These are phyloP conservation scores for Bipolaris victoriae DNA, from an alignment of 2,329 filamentous ascomycete species.

Conservation along the genomic window DNA sequence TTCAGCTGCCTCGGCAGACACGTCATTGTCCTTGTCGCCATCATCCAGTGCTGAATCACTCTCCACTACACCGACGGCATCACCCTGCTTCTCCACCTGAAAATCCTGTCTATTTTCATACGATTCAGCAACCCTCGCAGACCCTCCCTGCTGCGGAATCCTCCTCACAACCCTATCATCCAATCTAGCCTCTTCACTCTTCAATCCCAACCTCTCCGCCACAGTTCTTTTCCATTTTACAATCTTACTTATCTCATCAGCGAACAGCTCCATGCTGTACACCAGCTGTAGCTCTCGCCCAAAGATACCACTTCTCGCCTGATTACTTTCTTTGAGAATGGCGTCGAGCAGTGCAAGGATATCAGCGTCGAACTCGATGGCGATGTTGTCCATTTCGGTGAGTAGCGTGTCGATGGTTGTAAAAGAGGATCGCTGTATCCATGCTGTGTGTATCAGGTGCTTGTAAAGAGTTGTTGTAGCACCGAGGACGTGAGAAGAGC, in stretches of 20 bases:
- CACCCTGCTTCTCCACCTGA: not conserved
- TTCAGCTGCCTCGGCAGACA: not conserved
- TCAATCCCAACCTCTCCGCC: slow-evolving; percentile 36
- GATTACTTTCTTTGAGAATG: slow-evolving; percentile 39
- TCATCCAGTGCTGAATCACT: not conserved
- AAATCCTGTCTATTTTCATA: not conserved
- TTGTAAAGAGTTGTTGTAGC: slow-evolving; percentile 74
- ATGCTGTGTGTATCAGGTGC: slow-evolving; percentile 66
- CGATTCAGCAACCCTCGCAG: not conserved
- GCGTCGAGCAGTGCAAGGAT: slow-evolving; percentile 52
- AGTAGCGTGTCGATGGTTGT: slow-evolving; percentile 62
- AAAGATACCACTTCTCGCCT: slow-evolving; percentile 30
- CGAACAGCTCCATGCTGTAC: slow-evolving; percentile 46
- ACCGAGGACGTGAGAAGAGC: slow-evolving; percentile 73
- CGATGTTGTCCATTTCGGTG: slow-evolving; percentile 69
- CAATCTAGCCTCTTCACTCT: slow-evolving; percentile 3
- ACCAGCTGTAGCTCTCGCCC: slow-evolving; percentile 40
- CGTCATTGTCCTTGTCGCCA: not conserved
- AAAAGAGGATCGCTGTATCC: slow-evolving; percentile 66
- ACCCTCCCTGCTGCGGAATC: not conserved
- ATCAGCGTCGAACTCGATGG: slow-evolving; percentile 62
- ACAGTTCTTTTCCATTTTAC: slow-evolving; percentile 40
- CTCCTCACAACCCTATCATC: not conserved
- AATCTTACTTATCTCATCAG: slow-evolving; percentile 39
- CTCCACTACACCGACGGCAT: too few species aligned